These are phyloP conservation scores for Skeletonema costatum DNA, from an alignment of 108 stramenopile species.

Conservation along the genomic window DNA sequence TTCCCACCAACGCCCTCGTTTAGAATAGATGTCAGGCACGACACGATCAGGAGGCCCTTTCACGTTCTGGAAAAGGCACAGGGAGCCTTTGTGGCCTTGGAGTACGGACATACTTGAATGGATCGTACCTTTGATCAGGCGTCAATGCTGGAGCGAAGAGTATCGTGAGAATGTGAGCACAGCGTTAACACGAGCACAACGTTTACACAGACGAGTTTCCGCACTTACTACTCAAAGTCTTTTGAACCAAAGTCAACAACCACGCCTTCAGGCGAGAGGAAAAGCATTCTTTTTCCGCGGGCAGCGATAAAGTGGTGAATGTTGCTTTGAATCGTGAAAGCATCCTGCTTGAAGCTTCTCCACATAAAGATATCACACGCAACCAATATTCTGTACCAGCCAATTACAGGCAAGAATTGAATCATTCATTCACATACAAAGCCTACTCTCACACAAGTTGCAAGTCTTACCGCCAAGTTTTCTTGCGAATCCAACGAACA, in stretches of 20 bases:
- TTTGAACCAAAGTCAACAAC: constrained; percentile 44
- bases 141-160: constrained; percentile 5
- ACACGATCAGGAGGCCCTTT: constrained; percentile 47
- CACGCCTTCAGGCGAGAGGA: constrained; percentile 48
- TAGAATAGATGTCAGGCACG: constrained; percentile 53
- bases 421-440: constrained; percentile 55
- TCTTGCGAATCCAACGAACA: constrained; percentile 43
- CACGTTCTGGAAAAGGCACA: constrained; percentile 40
- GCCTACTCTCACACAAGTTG: constrained; percentile 43
- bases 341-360: constrained; percentile 50
- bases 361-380: constrained; percentile 53
- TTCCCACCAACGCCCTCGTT: constrained; percentile 41
- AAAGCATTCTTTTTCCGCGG: constrained; percentile 42
- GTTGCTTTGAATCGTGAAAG: constrained; percentile 31
- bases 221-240: constrained; percentile 31
- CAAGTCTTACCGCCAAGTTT: neutral
- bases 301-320: constrained; percentile 37
- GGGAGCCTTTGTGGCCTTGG: constrained; percentile 57
- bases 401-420: constrained; percentile 53
- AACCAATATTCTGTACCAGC: constrained; percentile 55
- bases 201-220: no score
- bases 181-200: neutral
- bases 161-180: neutral
- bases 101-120: constrained; percentile 54
- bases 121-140: constrained; percentile 34